phyloP scores from a whole-genome alignment of 192 early-diverging fungal genomes.

The Backusella tarrabulga region DNA sequence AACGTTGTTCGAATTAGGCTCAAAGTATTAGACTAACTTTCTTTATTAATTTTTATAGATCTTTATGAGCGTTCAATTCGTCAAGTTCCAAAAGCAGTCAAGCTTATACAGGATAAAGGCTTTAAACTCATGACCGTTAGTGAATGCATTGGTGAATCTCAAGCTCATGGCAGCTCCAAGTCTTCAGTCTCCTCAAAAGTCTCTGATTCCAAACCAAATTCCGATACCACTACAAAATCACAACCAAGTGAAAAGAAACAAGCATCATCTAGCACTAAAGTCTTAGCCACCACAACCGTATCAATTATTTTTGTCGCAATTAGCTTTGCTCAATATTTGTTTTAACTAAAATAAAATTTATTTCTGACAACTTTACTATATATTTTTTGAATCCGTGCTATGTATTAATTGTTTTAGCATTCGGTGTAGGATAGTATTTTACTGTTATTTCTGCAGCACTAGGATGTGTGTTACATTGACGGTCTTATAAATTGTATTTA shows the following conservation, averaged over 20 bases:
- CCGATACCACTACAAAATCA: not conserved
- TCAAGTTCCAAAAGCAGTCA: conserved; percentile 19
- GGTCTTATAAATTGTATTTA: not conserved
- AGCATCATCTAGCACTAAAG: not conserved
- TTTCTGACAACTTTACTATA: not conserved
- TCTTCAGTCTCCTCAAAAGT: not conserved
- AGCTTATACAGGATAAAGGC: conserved; percentile 9
- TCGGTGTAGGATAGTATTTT: not conserved
- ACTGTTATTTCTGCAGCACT: not conserved
- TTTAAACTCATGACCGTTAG: conserved; percentile 20
- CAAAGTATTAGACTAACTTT: not conserved
- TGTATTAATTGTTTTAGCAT: not conserved
- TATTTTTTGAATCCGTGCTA: not conserved
- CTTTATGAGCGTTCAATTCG: conserved; percentile 23
- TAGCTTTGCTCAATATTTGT: not conserved
- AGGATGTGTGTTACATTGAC: not conserved
- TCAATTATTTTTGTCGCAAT: not conserved
- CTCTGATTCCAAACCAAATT: not conserved
- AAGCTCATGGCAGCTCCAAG: not conserved
- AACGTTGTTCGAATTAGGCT: not conserved
- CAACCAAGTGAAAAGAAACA: not conserved
- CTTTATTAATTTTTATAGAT: conserved; percentile 12
- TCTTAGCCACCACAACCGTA: not conserved
- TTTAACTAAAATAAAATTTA: not conserved
- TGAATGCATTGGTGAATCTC: conserved; percentile 22